Base-by-base conservation (phyloP, 768 basidiomycete species). In the Boletus barrowsii region DNA sequence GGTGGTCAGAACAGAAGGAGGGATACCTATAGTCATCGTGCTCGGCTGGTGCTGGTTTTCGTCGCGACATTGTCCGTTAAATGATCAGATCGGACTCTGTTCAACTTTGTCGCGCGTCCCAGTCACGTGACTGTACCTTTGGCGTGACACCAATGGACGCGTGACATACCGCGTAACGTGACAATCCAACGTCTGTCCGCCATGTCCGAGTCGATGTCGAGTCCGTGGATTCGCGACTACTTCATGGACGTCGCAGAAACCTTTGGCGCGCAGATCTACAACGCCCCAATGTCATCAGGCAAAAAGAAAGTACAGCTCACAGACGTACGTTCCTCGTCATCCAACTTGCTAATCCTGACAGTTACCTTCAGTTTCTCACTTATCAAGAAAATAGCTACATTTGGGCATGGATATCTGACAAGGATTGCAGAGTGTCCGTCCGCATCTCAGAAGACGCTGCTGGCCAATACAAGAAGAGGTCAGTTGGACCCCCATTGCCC, bases 361-460 rank as follows among this genome's bases (percentile, higher is more conserved):
- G 9, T n/a, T 39, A 6, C 26, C 37, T 14, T 14, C 51, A 88
- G 87, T 82, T 86, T 58, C 67, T 88, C 24, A 83, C 83, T 8
- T 81, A 73, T 57, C 75, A 75, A 18, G 60, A 63, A 6, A 63
- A 75, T 35, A 73, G 77, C 42, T 71, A 75, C n/a, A 63, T 88
- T 17, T 90, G 88, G 87, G 86, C 80, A 1, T 69, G 72, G 42
- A 65, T 83, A 14, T 87, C 86, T 2, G 88, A 90, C 67, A 83
- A 79, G 62, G 55, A 71, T 3, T 61, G 79, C 53, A 59, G 56
- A 14, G 70, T 88, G 17, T 78, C 83, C 5, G 75, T 83, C 5
- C 80, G 80, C 32, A 80, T 90, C 61, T 79, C 75, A 37, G 74
- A 71, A 58, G 72, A 79, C 6, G 85, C 86, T 1, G 68, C 83